Evolutionary conservation across 176 grass and related monocot genomes (phyloP), one percentile per base, ranked within the genome.

Genomic region (Aegilops longissima): DNA sequence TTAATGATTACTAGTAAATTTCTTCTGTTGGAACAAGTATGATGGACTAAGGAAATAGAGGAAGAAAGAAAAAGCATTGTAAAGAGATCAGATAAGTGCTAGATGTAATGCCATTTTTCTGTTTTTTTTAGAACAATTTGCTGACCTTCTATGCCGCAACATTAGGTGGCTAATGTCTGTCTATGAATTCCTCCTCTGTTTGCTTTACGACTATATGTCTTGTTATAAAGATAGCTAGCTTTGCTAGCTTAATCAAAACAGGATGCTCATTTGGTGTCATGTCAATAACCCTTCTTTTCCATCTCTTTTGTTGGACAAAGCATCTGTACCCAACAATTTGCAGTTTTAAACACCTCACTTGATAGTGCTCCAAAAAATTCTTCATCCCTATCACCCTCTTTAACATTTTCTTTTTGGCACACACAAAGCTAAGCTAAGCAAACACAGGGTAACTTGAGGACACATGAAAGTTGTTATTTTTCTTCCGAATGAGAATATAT

Each of bases 211-310:
- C 73, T 68, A 86, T 75, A 61, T 92, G 80, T 84, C 80, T 76
- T 77, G 87, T 81, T 76, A 84, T 73, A 92, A 92, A 92, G 91
- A 86, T 58, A 13, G 80, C 66, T 89, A 89, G 76, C 87, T 87
- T 89, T 92, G 76, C 65, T 89, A 88, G 86, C 62, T 91, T 85
- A 83, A 84, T 87, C 31, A 86, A 92, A 83, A 84, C 81, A 42
- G 23, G 80, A 78, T 89, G 82, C 86, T 30, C 78, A 82, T 82
- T 85, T 82, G 82, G 78, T 85, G 90, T 91, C 90, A 78, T 77
- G 86, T 92, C 87, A 77, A 73, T 29, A 87, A 70, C 76, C 74
- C 80, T 13, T 77, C 69, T 16, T 80, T 86, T 66, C 72, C 27
- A 61, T 66, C 82, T 75, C 76, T 84, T 69, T 89, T 77, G 75